Evolutionary conservation across 2,329 filamentous ascomycete species (phyloP), one percentile per base, ranked within the genome.

Genomic region (Claviceps arundinis): DNA sequence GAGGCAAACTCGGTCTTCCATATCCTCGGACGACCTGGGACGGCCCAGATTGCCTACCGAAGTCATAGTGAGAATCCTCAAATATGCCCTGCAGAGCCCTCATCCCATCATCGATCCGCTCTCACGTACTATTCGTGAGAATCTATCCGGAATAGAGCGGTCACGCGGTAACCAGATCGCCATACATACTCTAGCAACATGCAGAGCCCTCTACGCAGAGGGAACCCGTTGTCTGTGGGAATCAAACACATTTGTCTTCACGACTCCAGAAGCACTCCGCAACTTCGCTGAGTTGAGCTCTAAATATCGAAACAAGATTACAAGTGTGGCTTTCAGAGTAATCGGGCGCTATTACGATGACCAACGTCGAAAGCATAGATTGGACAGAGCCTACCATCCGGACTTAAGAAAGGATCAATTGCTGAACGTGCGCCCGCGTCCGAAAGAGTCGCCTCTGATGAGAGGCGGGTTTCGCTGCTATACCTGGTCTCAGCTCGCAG

Each of bases 271-370:
- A 40, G 68, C 74, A 2, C 62, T 81, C 5, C 69, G 69, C 41
- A 68, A 71, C 48, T 78, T 81, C 57, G 64, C 68, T 47, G 72
- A 75, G 34, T 62, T 80, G 38, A 64, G 68, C 45, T 53, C 68
- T 11, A 53, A 62, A 4, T 70, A 70, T 52, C 73, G 77, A 16
- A 61, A 68, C 37, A 61, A 65, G 11, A 68, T 81, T 51, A 66
- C 67, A 24, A 64, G 71, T 52, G 62, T 76, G 58, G 78, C 67
- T 30, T 64, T 80, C 42, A 75, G 77, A 43, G 65, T 80, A 58
- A 73, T 80, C 53, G 77, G 76, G 9, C 69, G 68, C 50, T 80
- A 76, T 60, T 81, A 77, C 55, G 75, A 79, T 52, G 76, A 80
- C 48, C 68, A 73, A 47, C 64, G 61, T 47, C 63, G 65, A 11